These are phyloP conservation scores for Cardiospermum halicacabum DNA, from an alignment of 345 rosid genomes.

Conservation along the genomic window DNA sequence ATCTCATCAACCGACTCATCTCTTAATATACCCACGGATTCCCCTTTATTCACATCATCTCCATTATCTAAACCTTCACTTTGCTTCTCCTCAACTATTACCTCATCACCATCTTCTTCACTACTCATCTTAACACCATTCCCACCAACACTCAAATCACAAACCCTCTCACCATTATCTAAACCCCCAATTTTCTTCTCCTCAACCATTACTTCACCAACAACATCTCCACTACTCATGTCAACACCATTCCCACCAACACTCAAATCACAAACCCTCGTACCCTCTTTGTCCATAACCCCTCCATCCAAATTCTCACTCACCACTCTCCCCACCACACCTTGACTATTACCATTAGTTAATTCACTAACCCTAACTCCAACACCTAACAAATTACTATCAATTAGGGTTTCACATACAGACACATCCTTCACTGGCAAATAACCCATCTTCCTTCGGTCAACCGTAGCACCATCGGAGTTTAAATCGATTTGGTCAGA, in stretches of 20 bases:
- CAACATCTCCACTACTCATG: background rate
- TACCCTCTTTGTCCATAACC: background rate
- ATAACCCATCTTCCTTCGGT: conserved; percentile 19
- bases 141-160: background rate
- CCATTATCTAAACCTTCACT: conserved; percentile 9
- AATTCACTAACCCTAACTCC: conserved; percentile 5
- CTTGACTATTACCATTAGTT: background rate
- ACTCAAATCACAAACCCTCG: background rate
- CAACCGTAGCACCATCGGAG: conserved; percentile 26
- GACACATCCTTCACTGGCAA: background rate
- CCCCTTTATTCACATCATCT: conserved; percentile 2
- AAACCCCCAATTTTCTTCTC: too few relatives aligned
- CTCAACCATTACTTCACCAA: conserved; percentile 8
- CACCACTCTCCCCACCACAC: conserved; percentile 4
- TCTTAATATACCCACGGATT: background rate
- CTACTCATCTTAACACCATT: conserved; percentile 5
- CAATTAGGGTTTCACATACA: conserved; percentile 21
- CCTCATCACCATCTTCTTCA: background rate
- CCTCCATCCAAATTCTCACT: conserved; percentile 13
- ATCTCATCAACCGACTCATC: conserved; percentile 11
- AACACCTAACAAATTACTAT: conserved; percentile 5
- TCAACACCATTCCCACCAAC: conserved; percentile 6
- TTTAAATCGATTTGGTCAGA: conserved; percentile 33
- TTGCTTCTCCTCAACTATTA: conserved; percentile 13
- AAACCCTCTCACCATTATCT: background rate